Percentiles rank a stretch among this genome's conserved stretches.
phyloP scores from a whole-genome alignment of 208 protist genomes.

The Leishmania major region DNA sequence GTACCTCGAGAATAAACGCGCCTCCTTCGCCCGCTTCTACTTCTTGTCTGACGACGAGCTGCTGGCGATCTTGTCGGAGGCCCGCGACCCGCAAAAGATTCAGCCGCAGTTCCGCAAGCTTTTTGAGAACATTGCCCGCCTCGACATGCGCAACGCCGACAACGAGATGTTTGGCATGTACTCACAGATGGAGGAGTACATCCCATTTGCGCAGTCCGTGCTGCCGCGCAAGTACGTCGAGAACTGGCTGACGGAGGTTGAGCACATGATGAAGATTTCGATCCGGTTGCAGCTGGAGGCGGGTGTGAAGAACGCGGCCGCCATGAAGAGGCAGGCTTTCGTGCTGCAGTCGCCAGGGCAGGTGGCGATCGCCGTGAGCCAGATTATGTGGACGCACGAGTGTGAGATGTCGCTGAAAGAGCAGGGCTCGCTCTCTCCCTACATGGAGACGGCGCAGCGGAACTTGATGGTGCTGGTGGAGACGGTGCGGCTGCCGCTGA shows the following conservation, averaged over 20 bases:
- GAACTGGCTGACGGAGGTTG: slow-evolving; percentile 97
- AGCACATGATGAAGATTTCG: slow-evolving; percentile 94
- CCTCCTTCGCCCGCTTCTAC: slow-evolving; percentile 94
- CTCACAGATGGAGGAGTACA: slow-evolving; percentile 95
- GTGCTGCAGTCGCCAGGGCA: slow-evolving; percentile 88
- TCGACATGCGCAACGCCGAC: slow-evolving; percentile 88
- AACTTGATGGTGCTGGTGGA: slow-evolving; percentile 92
- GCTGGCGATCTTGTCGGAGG: slow-evolving; percentile 95
- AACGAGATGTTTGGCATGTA: slow-evolving; percentile 96
- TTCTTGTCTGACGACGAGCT: slow-evolving; percentile 94
- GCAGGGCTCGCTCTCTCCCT: slow-evolving; percentile 81
- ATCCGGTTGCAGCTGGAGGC: slow-evolving; percentile 89
- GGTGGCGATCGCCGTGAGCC: slow-evolving; percentile 91
- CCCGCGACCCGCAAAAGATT: slow-evolving; percentile 94
- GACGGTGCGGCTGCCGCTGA: slow-evolving; percentile 84
- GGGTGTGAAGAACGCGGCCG: slow-evolving; percentile 75
- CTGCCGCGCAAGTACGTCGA: slow-evolving; percentile 96
- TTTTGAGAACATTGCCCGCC: slow-evolving; percentile 95
- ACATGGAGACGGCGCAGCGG: slow-evolving; percentile 83
- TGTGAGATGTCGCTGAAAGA: slow-evolving; percentile 82
- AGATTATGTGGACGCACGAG: slow-evolving; percentile 96
- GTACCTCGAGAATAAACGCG: slow-evolving; percentile 96
- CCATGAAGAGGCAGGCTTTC: slow-evolving; percentile 77
- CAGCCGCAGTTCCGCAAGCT: slow-evolving; percentile 97
- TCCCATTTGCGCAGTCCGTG: slow-evolving; percentile 93